Conservation (phyloP, 305 asterid genomes). For the Fraxinus latifolia region DNA sequence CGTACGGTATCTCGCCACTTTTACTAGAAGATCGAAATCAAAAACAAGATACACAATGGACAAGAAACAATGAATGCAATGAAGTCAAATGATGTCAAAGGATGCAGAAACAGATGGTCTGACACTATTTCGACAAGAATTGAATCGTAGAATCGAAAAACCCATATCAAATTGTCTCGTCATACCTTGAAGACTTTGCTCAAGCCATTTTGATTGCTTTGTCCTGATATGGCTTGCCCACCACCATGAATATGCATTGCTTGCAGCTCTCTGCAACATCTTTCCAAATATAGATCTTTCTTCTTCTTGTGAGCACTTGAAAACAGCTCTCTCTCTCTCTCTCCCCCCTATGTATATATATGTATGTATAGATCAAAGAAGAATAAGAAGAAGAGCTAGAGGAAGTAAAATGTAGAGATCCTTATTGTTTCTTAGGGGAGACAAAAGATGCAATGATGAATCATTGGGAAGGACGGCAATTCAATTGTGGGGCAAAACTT, state of each 20-base stretch:
- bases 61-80: not conserved
- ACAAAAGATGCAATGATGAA: conserved; percentile 9
- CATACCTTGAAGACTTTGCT: conserved; percentile 75
- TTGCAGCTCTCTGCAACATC: conserved; percentile 95
- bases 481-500: not conserved
- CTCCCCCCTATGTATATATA: not conserved
- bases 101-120: not conserved
- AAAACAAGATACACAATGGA: not conserved
- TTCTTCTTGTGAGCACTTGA: not conserved
- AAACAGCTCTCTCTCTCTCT: not conserved
- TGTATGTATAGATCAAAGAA: not conserved
- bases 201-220: conserved; percentile 97
- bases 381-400: conserved; percentile 26
- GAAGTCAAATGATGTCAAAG: not conserved
- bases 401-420: not conserved
- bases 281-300: not conserved
- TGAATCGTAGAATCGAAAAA: not conserved
- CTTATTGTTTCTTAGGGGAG: not conserved
- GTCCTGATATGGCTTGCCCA: conserved; percentile 96
- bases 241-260: conserved; percentile 98
- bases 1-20: not conserved
- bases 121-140: not conserved
- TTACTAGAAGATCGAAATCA: not conserved
- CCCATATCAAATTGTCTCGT: not conserved
- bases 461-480: not conserved